Conservation (phyloP, 2,329 filamentous ascomycete genomes). For the Fusarium sp. region DNA sequence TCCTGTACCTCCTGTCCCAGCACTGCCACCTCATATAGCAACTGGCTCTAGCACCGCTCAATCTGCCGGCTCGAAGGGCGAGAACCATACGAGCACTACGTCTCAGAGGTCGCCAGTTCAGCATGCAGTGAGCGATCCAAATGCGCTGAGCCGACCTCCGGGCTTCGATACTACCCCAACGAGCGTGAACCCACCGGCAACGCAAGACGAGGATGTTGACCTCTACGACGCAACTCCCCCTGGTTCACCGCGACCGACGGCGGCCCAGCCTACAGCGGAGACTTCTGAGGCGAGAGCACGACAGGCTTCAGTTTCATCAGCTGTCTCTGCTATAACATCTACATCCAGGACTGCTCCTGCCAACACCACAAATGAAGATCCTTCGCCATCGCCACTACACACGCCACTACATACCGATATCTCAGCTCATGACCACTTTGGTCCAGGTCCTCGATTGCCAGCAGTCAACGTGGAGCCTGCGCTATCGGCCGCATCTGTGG, state of each 20-base stretch:
- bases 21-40: conserved; percentile 13
- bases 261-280: conserved; percentile 7
- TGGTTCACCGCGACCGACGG: conserved; percentile 51
- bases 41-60: not conserved
- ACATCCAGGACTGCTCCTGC: conserved; percentile 32
- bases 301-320: conserved; percentile 34
- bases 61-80: conserved; percentile 17
- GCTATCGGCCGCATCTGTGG: conserved; percentile 41
- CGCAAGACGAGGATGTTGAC: conserved; percentile 53
- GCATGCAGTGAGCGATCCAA: conserved; percentile 53
- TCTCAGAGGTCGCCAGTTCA: conserved; percentile 46
- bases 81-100: conserved; percentile 8
- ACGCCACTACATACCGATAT: conserved; percentile 17
- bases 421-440: conserved; percentile 7
- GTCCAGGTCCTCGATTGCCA: conserved; percentile 36
- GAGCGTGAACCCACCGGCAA: conserved; percentile 49
- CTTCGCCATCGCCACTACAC: conserved; percentile 13
- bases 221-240: conserved; percentile 63
- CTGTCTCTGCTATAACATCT: conserved; percentile 16
- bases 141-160: conserved; percentile 43
- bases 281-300: conserved; percentile 11
- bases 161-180: conserved; percentile 46
- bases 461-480: conserved; percentile 48
- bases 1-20: conserved; percentile 13
- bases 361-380: conserved; percentile 5